Conservation (phyloP, 164 flowering plant genomes). For the Malania oleifera region DNA sequence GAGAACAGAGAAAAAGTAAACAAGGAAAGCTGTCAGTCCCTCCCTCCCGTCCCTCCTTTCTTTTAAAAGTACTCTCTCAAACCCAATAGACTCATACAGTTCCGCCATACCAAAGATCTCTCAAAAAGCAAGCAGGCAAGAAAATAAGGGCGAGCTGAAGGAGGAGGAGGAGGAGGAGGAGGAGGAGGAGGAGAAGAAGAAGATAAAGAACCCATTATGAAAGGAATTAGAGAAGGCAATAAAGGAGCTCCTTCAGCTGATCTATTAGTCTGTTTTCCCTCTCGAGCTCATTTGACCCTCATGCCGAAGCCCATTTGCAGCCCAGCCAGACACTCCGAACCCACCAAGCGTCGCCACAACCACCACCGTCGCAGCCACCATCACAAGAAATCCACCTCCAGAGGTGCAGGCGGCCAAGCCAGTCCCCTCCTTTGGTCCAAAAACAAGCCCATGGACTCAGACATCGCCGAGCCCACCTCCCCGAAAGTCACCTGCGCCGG, state of each 20-base stretch:
- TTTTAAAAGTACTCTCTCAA: slow-evolving; percentile 20
- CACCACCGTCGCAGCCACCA: slow-evolving; percentile 22
- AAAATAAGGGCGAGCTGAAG: no score
- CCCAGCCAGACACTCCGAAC: slow-evolving; percentile 53
- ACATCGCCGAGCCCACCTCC: slow-evolving; percentile 67
- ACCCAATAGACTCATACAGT: slow-evolving; percentile 7
- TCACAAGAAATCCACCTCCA: slow-evolving; percentile 20
- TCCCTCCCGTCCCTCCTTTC: slow-evolving; percentile 16
- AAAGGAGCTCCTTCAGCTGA: slow-evolving; percentile 49
- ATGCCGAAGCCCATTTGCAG: slow-evolving; percentile 87
- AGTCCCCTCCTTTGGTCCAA: slow-evolving; percentile 65
- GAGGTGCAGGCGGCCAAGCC: slow-evolving; percentile 24
- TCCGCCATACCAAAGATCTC: slow-evolving; percentile 1
- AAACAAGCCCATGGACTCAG: slow-evolving; percentile 35
- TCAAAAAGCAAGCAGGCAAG: no score
- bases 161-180: not conserved
- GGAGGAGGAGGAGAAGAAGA: slow-evolving; percentile 4
- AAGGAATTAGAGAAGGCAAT: slow-evolving; percentile 45
- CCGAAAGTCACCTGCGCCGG: slow-evolving; percentile 97
- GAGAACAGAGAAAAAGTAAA: slow-evolving; percentile 14
- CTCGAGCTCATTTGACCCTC: slow-evolving; percentile 59
- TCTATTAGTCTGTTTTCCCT: slow-evolving; percentile 78
- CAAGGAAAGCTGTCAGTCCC: slow-evolving; percentile 34
- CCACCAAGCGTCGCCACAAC: slow-evolving; percentile 32
- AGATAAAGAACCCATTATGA: slow-evolving; percentile 30